Evolutionary conservation across 2,329 filamentous ascomycete species (phyloP).

Genomic region (Pestalotiopsis sp.): DNA sequence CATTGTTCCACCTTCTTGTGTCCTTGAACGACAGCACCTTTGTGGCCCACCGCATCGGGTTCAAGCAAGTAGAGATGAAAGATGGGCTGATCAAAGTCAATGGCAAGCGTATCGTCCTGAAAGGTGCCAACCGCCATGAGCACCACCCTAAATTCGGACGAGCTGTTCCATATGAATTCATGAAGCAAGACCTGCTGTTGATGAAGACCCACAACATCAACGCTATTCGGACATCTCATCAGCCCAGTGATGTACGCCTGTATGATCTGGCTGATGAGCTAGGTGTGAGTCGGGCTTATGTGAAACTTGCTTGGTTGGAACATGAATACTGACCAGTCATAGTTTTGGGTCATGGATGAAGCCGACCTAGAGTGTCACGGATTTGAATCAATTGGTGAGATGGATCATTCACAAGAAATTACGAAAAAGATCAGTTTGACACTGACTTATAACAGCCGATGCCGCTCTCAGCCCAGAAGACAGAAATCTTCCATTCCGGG

Average conservation of each 20-base stretch:
- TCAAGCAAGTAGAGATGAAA: slow-evolving; percentile 61
- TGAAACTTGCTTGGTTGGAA: not conserved
- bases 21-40: slow-evolving; percentile 29
- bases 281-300: slow-evolving; percentile 33
- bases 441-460: slow-evolving; percentile 22
- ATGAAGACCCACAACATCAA: slow-evolving; percentile 69
- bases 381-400: slow-evolving; percentile 28
- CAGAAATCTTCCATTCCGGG: slow-evolving; percentile 28
- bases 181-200: slow-evolving; percentile 56
- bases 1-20: slow-evolving; percentile 49
- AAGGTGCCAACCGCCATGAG: slow-evolving; percentile 65
- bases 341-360: slow-evolving; percentile 57
- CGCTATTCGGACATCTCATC: slow-evolving; percentile 62
- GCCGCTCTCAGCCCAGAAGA: slow-evolving; percentile 30
- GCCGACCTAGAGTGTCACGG: slow-evolving; percentile 46
- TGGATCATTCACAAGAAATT: not conserved
- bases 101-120: slow-evolving; percentile 57
- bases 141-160: slow-evolving; percentile 60
- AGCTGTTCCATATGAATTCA: slow-evolving; percentile 55
- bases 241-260: slow-evolving; percentile 56
- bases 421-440: not conserved
- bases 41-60: slow-evolving; percentile 57
- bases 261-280: slow-evolving; percentile 59
- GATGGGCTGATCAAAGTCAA: slow-evolving; percentile 60
- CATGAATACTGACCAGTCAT: slow-evolving; percentile 26